phyloP scores from a whole-genome alignment of 306 rosid genomes.

The Cicer chorassanicum region DNA sequence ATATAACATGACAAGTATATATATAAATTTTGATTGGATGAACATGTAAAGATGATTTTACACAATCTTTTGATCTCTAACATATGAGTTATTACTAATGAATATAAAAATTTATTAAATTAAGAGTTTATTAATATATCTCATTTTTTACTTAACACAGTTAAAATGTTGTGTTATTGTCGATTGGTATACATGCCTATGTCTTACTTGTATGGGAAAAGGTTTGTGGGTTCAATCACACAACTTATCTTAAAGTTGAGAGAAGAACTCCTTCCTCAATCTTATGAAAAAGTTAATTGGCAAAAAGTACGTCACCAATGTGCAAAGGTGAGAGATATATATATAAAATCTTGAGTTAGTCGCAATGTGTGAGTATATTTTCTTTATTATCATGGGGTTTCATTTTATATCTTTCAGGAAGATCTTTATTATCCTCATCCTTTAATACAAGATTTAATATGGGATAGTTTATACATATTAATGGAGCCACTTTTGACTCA shows the following conservation, averaged over 20 bases:
- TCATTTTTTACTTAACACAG: conserved; percentile 50
- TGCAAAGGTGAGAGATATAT: conserved; percentile 46
- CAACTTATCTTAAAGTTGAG: conserved; percentile 58
- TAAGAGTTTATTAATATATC: not conserved
- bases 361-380: not conserved
- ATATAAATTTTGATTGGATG: too few species aligned
- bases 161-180: conserved; percentile 74
- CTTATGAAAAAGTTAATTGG: conserved; percentile 62
- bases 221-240: conserved; percentile 52
- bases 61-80: too few species aligned
- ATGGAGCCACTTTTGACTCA: conserved; percentile 64
- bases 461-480: conserved; percentile 65
- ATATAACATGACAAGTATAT: too few species aligned
- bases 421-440: conserved; percentile 63
- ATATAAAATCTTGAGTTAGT: too few species aligned
- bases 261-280: conserved; percentile 54
- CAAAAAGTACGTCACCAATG: conserved; percentile 59
- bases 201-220: conserved; percentile 31
- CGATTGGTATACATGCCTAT: conserved; percentile 57
- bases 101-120: not conserved
- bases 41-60: too few species aligned
- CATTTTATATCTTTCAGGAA: conserved; percentile 43
- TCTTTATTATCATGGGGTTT: not conserved
- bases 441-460: conserved; percentile 59
- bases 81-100: not conserved